These are phyloP conservation scores for Aquilaria yunnanensis DNA, from an alignment of 345 rosid genomes.

Conservation along the genomic window DNA sequence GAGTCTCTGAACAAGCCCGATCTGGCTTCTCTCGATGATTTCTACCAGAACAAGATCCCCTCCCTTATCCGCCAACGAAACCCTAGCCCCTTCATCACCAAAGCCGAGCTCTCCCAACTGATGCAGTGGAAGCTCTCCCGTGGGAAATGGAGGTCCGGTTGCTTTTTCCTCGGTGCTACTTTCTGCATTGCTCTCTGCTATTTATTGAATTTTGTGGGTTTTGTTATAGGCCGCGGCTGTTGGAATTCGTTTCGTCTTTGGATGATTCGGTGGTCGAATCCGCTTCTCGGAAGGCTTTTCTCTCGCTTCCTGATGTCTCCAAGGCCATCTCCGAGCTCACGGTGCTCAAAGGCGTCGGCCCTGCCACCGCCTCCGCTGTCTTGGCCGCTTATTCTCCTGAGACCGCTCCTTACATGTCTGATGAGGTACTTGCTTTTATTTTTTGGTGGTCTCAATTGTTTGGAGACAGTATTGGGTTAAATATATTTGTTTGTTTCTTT, in stretches of 20 bases:
- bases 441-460: background rate
- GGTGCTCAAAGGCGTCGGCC: constrained; percentile 83
- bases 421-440: constrained; percentile 45
- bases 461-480: background rate
- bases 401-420: constrained; percentile 80
- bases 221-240: constrained; percentile 63
- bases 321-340: constrained; percentile 69
- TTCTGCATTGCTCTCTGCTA: background rate
- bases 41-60: constrained; percentile 63
- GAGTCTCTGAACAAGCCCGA: constrained; percentile 63
- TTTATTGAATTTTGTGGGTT: background rate
- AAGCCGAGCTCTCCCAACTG: constrained; percentile 71
- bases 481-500: background rate
- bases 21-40: constrained; percentile 63
- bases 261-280: constrained; percentile 59
- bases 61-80: constrained; percentile 51
- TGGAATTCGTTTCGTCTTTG: constrained; percentile 62
- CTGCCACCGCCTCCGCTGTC: constrained; percentile 88
- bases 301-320: constrained; percentile 63
- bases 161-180: background rate
- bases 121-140: constrained; percentile 96
- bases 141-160: constrained; percentile 73
- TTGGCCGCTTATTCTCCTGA: constrained; percentile 84
- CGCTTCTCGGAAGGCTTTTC: constrained; percentile 70
- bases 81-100: constrained; percentile 76